Conservation (phyloP, 805 yeast genomes). For the Saccharomycopsis sp. region DNA sequence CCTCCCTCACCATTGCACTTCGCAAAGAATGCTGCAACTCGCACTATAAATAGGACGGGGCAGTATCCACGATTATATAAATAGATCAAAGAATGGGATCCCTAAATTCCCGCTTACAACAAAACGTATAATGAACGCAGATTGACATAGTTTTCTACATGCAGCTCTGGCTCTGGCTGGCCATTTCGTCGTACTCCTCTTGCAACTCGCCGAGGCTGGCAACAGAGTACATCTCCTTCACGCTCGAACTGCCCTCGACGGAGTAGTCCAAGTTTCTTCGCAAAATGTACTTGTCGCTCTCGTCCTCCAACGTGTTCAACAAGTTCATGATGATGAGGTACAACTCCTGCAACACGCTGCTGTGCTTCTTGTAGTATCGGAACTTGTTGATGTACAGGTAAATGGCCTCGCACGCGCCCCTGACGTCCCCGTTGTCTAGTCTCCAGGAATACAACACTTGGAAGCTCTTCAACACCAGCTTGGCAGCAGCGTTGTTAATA, state of each 20-base stretch:
- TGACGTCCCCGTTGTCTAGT: constrained; percentile 38
- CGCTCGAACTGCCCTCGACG: constrained; percentile 1
- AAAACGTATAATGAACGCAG: too few relatives aligned
- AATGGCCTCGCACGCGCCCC: constrained; percentile 40
- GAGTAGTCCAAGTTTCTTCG: constrained; percentile 8
- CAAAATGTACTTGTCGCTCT: constrained; percentile 34
- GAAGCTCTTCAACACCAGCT: constrained; percentile 34
- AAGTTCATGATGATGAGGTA: constrained; percentile 34
- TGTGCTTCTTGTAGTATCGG: constrained; percentile 11
- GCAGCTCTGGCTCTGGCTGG: too few relatives aligned
- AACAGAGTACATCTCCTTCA: not conserved
- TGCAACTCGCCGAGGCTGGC: constrained; percentile 9
- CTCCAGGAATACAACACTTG: constrained; percentile 45
- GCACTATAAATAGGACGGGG: too few relatives aligned
- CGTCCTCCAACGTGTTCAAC: constrained; percentile 28
- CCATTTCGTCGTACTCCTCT: too few relatives aligned
- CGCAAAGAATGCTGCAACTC: too few relatives aligned
- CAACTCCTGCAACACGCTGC: constrained; percentile 27
- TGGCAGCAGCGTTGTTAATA: constrained; percentile 24
- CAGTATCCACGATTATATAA: too few relatives aligned
- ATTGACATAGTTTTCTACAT: too few relatives aligned
- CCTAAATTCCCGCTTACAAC: too few relatives aligned
- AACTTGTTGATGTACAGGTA: constrained; percentile 31
- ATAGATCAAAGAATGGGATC: too few relatives aligned
- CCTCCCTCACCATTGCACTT: too few relatives aligned